A percentile compares a stretch with the other conserved stretches of the same genome.
Conservation (phyloP, 768 basidiomycete species). For the Mrakia gelida region DNA sequence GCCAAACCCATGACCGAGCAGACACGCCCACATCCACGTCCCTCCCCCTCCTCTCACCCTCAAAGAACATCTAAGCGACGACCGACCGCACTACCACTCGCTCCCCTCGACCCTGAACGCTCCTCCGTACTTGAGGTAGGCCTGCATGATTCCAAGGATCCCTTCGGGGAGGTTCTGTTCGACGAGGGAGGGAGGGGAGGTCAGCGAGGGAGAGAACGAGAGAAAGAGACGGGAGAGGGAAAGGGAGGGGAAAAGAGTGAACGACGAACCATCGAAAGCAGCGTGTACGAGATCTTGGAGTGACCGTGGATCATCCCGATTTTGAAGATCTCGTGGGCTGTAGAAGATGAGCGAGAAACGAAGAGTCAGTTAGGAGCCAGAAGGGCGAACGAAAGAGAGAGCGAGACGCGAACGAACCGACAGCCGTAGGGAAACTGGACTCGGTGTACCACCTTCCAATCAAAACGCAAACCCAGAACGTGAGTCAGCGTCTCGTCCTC, state of each 20-base stretch:
- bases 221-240: no score
- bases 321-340: constrained; percentile 82
- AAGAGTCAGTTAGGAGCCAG: neutral
- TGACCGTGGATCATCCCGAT: constrained; percentile 88
- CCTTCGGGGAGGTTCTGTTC: constrained; percentile 65
- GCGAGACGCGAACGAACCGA: constrained; percentile 10
- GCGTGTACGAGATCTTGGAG: constrained; percentile 85
- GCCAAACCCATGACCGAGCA: no score
- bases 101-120: constrained; percentile 62
- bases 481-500: neutral
- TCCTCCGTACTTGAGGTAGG: constrained; percentile 80
- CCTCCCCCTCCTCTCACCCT: no score
- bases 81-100: constrained; percentile 16
- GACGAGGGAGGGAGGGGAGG: neutral
- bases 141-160: constrained; percentile 87
- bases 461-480: neutral
- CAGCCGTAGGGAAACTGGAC: constrained; percentile 50
- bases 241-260: neutral
- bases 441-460: constrained; percentile 78
- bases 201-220: neutral
- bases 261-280: constrained; percentile 74
- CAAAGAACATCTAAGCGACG: neutral
- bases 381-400: neutral
- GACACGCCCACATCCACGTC: neutral
- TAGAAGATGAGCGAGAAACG: neutral